phyloP scores from a whole-genome alignment of 192 early-diverging fungal species.

The Coemansia sp. region DNA sequence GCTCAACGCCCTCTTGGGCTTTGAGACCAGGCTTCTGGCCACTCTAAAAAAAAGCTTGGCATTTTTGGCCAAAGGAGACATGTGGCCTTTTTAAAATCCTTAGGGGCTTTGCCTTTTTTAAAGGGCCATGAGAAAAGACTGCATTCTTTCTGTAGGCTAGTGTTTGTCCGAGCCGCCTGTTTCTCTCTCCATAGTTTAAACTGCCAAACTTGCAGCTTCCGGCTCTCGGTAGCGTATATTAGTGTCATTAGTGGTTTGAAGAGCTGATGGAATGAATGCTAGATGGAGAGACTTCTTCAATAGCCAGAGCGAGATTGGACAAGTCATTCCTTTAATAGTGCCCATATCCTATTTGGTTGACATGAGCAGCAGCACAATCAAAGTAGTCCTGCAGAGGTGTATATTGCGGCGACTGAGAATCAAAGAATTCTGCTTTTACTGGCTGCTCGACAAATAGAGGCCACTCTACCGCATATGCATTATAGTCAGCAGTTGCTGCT shows the following conservation, averaged over 20 bases:
- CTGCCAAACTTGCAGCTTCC: too few relatives aligned
- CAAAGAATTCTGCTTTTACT: not conserved
- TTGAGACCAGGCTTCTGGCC: not conserved
- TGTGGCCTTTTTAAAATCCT: not conserved
- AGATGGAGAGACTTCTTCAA: too few relatives aligned
- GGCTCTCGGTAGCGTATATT: too few relatives aligned
- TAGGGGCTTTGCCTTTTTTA: not conserved
- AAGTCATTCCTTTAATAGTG: too few relatives aligned
- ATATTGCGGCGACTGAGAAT: not conserved
- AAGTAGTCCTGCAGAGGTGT: too few relatives aligned
- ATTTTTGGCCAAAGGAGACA: not conserved
- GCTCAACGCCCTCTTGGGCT: not conserved
- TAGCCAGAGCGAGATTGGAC: too few relatives aligned
- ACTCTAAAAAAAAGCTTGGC: not conserved
- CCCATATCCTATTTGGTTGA: too few relatives aligned
- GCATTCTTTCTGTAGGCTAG: not conserved
- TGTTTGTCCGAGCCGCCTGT: too few relatives aligned
- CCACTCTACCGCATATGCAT: not conserved
- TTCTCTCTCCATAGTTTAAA: too few relatives aligned
- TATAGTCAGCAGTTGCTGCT: not conserved
- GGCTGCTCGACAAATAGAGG: not conserved
- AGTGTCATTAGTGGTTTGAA: too few relatives aligned
- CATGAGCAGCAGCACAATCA: too few relatives aligned
- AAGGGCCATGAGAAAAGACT: not conserved
- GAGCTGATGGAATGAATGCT: too few relatives aligned